Conservation (phyloP, 495 filamentous ascomycete species). For the Talaromyces nanjingensis region DNA sequence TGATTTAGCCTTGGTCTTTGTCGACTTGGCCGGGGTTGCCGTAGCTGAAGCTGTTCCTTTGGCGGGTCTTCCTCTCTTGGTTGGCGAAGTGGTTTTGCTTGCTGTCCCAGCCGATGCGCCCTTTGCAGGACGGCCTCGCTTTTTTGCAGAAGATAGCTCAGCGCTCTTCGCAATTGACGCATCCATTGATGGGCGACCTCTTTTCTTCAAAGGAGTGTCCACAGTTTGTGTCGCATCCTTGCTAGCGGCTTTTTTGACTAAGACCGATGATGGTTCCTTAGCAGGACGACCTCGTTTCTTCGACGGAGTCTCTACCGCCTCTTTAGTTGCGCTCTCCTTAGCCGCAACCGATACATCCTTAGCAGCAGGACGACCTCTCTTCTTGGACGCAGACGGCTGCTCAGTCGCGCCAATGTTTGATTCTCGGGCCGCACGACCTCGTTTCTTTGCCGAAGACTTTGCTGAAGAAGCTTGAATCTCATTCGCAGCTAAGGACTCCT, state of each 20-base stretch:
- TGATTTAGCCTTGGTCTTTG: neutral
- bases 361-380: neutral
- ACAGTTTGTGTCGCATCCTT: neutral
- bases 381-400: neutral
- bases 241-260: neutral
- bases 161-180: neutral
- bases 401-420: neutral
- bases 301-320: too few relatives aligned
- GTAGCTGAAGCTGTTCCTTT: neutral
- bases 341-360: neutral
- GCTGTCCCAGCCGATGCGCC: neutral
- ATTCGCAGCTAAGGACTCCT: neutral
- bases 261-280: neutral
- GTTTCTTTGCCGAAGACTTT: neutral
- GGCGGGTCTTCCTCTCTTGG: neutral
- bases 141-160: neutral
- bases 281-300: neutral
- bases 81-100: neutral
- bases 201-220: neutral
- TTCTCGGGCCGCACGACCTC: neutral
- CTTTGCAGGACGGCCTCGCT: neutral
- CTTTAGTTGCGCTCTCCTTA: neutral
- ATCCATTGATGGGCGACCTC: neutral
- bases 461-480: neutral
- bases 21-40: neutral